Base-by-base conservation (phyloP, 192 early-diverging fungal genomes). In the Coemansia erecta region DNA sequence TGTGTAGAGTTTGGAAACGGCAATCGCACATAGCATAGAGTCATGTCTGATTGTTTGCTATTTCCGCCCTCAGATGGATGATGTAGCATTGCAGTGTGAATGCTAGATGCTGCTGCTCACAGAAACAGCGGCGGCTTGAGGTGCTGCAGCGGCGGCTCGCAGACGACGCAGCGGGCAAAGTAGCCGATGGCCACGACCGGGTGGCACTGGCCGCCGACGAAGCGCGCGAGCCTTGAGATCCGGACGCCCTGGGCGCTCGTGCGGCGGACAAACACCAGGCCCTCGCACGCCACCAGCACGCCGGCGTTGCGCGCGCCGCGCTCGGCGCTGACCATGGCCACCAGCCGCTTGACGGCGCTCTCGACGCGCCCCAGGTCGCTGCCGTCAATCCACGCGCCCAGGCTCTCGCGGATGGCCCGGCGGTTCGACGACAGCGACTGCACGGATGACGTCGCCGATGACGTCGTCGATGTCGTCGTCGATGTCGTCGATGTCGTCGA, bases 251-350 rank as follows among this genome's bases (percentile, higher is more conserved):
- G 54, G n/a, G 4, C 42, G 40, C 40, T 43, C 0, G 21, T 26
- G 12, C 54, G 40, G 21, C 41, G 37, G 0, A 56, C 54, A 56
- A 56, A 41, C 54, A 56, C 12, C 21, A 56, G 8, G 10, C 54
- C 54, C 22, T 56, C 54, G 5, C 15, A 15, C 1, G 40, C 18
- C 4, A 56, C 54, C 41, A 56, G n/a, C 10, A 56, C 22, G 12
- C 54, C 54, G 21, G 54, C 10, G n/a, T 56, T 56, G 12, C 23
- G 40, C 22, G 54, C 37, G 5, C 5, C 4, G 4, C 19, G 17
- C 54, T 56, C 54, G 18, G 54, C 26, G 13, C 54, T 56, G 23
- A 56, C 18, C 14, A 56, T 10, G 40, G 23, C 19, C 21, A 56
- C 54, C 7, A 56, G 54, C n/a, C n/a, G 8, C 31, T 56, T 56